Percentiles rank a stretch among this genome's conserved stretches.
Evolutionary conservation across 176 grass and related monocot genomes (phyloP).

Genomic region (Elaeis guineensis): DNA sequence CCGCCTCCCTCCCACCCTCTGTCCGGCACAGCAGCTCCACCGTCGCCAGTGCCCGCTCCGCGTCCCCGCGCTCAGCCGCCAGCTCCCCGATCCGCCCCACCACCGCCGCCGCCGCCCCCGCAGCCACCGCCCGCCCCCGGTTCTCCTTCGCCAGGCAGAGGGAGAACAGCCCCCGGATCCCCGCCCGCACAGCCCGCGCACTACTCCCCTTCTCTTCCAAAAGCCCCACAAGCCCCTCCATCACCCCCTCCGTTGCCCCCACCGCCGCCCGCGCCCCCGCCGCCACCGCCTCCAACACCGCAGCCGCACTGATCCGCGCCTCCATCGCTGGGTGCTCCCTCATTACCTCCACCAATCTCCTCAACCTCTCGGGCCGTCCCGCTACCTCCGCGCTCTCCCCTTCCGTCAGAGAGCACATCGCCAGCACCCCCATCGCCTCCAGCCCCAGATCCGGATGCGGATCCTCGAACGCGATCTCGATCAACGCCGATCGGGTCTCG

Average conservation of each 20-base stretch:
- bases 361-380: conserved; percentile 30
- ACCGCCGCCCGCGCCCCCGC: conserved; percentile 43
- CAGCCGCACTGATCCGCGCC: conserved; percentile 45
- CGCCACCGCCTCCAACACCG: conserved; percentile 60
- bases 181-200: conserved; percentile 67
- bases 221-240: conserved; percentile 34
- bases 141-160: conserved; percentile 88
- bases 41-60: conserved; percentile 59
- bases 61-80: conserved; percentile 15
- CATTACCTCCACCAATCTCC: conserved; percentile 37
- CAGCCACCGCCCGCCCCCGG: conserved; percentile 41
- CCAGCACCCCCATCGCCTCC: conserved; percentile 76
- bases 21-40: conserved; percentile 75
- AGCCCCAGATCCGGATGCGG: conserved; percentile 35
- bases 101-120: conserved; percentile 44
- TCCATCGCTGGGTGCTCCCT: conserved; percentile 26
- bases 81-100: conserved; percentile 21
- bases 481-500: conserved; percentile 63
- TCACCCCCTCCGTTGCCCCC: conserved; percentile 38
- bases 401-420: conserved; percentile 55
- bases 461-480: conserved; percentile 44
- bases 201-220: conserved; percentile 40
- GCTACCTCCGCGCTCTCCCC: conserved; percentile 59
- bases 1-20: conserved; percentile 63
- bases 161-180: conserved; percentile 60